phyloP scores from a whole-genome alignment of 495 filamentous ascomycete species.

The Penicillium waksmanii region DNA sequence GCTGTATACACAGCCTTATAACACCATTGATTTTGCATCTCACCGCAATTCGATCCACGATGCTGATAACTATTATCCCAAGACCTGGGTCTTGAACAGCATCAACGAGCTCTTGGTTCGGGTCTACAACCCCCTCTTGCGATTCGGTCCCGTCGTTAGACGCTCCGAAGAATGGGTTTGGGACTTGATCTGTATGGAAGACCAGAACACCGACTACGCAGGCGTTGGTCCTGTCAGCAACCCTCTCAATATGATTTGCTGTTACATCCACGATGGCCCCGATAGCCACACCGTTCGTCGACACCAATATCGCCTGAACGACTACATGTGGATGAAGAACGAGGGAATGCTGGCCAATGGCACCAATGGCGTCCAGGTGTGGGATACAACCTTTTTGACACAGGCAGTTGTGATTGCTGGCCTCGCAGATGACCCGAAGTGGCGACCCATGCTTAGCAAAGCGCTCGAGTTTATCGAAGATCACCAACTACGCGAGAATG shows the following conservation, averaged over 20 bases:
- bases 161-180: slow-evolving; percentile 76
- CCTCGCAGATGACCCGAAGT: slow-evolving; percentile 74
- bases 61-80: slow-evolving; percentile 90
- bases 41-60: slow-evolving; percentile 83
- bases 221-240: slow-evolving; percentile 87
- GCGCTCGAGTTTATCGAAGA: slow-evolving; percentile 86
- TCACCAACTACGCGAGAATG: slow-evolving; percentile 89
- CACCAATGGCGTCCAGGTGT: slow-evolving; percentile 94
- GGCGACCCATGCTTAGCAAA: slow-evolving; percentile 80
- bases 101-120: slow-evolving; percentile 77
- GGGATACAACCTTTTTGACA: slow-evolving; percentile 91
- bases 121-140: slow-evolving; percentile 75
- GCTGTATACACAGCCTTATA: slow-evolving; percentile 79
- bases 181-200: slow-evolving; percentile 83
- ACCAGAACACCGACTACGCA: slow-evolving; percentile 86
- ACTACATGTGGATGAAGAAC: slow-evolving; percentile 88
- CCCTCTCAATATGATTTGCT: slow-evolving; percentile 82
- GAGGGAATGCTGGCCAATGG: slow-evolving; percentile 96
- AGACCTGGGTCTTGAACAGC: slow-evolving; percentile 76
- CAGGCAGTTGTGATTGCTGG: slow-evolving; percentile 80
- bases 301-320: slow-evolving; percentile 78
- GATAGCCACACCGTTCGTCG: slow-evolving; percentile 73
- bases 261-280: slow-evolving; percentile 82
- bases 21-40: slow-evolving; percentile 71
- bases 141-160: slow-evolving; percentile 57